Base-by-base conservation (phyloP, 129 eudicot species). In the Oenanthe sinensis region DNA sequence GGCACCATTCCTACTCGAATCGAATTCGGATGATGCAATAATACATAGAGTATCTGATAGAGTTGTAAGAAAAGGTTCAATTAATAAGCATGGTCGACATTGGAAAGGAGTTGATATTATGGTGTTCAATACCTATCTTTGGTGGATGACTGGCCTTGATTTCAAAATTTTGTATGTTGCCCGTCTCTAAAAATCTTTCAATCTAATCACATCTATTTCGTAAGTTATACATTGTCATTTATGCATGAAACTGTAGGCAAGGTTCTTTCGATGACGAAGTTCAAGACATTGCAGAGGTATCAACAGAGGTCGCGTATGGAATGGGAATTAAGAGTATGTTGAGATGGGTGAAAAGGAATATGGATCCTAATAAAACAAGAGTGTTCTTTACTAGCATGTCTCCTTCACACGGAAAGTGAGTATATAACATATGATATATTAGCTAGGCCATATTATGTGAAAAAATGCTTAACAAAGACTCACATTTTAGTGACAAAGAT, bases 311-410 rank as follows among this genome's bases (percentile, higher is more conserved):
- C 30, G 99, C 97, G 6, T 95, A 95, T 42, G 74, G 90, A 39
- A 90, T 92, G 99, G 99, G 82, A 50, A 79, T 95, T 87, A 95
- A 87, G 77, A 95, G 94, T 78, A 90, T 95, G 99, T 22, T 91
- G 88, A 91, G 91, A 88, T 95, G 99, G 99, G 96, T 86, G 24
- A 86, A 80, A 81, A 88, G 77, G 78, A 95, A 92, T 43, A 95
- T 95, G 99, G 91, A 95, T 78, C 89, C 85, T 3, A 90, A 87
- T 54, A 92, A 89, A 65, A 91, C 93, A 33, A 87, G 99, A 75
- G 88, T 95, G 71, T 95, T 95, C 83, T 95, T 95, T 83, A 90
- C 97, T 28, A 90, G 94, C 96, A 95, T 95, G 99, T 95, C 99
- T 24, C 99, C 99, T 55, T 87, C 96, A 76, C 99, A 95, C 81